Evolutionary conservation across 2,329 filamentous ascomycete species (phyloP), one percentile per base, ranked within the genome.

Genomic region (Clarireedia hainanense): DNA sequence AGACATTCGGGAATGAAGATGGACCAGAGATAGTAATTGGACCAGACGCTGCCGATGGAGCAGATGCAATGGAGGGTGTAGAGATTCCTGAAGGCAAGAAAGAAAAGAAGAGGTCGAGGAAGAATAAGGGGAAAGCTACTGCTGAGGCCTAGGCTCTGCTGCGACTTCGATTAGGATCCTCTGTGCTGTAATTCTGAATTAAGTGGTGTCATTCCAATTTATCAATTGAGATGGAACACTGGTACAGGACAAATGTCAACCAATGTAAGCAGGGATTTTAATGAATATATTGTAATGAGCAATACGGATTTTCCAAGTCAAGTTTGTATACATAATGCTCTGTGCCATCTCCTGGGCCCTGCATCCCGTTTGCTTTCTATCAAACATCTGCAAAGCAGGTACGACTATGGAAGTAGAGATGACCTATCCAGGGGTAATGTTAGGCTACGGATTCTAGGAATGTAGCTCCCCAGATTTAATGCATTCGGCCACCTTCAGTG

Each of bases 1-100:
- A 85, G 54, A 79, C 78, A 15, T 86, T 86, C 67, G 83, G 83
- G 17, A 70, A 69, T 47, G 80, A 70, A 50, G 67, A 72, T 51
- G 70, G 69, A 1, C 69, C 71, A 9, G 69, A 71, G 52, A 64
- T 68, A 43, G 56, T 62, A 17, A 63, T 66, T 62, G 62, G 60
- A 9, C 47, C 47, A 42, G 51, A 55, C 17, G 59, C 48, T 46
- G 60, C 57, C n/a, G 60, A 64, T 20, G 65, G 56, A 17, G 63
- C 61, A 46, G 65, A 62, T 45, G 58, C 49, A 17, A 60, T 47
- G 15, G 63, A 63, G 34, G 62, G 54, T 6, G 57, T 61, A 15
- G 68, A 74, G 60, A 64, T 73, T 54, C 62, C 72, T 34, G 71
- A 74, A 55, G 69, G 65, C 9, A 62, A 67, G 63, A 79, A 76